Percentiles rank a stretch among this genome's conserved stretches.
phyloP scores from a whole-genome alignment of 108 stramenopile species.

The Pseudonitzschia pungens region DNA sequence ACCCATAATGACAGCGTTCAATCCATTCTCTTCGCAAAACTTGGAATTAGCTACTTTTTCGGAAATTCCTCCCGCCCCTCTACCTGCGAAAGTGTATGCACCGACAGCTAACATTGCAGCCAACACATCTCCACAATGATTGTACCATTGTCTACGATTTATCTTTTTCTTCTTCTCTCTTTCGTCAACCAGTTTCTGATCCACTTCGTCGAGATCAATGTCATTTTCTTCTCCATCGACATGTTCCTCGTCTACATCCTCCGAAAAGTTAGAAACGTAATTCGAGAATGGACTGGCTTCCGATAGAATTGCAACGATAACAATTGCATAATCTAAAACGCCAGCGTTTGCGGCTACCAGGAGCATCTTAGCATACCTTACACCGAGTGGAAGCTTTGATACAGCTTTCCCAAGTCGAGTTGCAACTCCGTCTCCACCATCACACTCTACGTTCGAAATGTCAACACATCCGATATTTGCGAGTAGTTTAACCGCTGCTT shows the following conservation, averaged over 20 bases:
- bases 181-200: conserved; percentile 41
- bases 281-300: conserved; percentile 71
- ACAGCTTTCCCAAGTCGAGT: conserved; percentile 77
- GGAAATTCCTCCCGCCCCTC: conserved; percentile 70
- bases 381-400: conserved; percentile 82
- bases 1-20: conserved; percentile 71
- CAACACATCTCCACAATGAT: conserved; percentile 76
- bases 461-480: conserved; percentile 82
- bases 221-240: conserved; percentile 36
- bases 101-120: conserved; percentile 80
- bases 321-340: conserved; percentile 83
- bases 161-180: conserved; percentile 39
- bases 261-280: conserved; percentile 18
- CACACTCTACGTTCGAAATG: conserved; percentile 55
- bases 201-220: conserved; percentile 56
- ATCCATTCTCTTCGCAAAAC: conserved; percentile 86
- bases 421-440: conserved; percentile 76
- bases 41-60: conserved; percentile 62
- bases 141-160: conserved; percentile 63
- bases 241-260: conserved; percentile 34
- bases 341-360: conserved; percentile 85
- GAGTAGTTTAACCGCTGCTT: conserved; percentile 71
- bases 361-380: conserved; percentile 86
- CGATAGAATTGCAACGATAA: conserved; percentile 72
- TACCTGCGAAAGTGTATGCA: conserved; percentile 82